Percentiles rank a stretch among this genome's conserved stretches.
These are phyloP conservation scores for Gryganskiella cystojenkinii DNA, from an alignment of 192 early-diverging fungal species.

Conservation along the genomic window DNA sequence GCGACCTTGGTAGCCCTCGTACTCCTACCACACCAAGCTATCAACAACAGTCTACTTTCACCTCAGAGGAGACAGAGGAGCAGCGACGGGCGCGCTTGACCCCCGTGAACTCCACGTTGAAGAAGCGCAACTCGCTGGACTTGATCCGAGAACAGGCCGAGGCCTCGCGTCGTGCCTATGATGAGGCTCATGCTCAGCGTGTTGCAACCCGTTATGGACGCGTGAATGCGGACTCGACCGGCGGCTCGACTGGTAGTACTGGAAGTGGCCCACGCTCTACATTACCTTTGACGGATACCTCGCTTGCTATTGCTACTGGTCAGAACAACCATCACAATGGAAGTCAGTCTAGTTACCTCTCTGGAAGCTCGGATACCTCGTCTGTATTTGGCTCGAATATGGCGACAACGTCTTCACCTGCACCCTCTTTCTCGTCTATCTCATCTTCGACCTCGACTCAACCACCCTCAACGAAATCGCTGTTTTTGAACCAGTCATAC, in stretches of 20 bases:
- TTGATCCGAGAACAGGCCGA: slow-evolving; percentile 47
- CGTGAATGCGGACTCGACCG: slow-evolving; percentile 31
- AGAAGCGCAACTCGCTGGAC: slow-evolving; percentile 44
- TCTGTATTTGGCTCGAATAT: slow-evolving; percentile 47
- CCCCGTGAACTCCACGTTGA: slow-evolving; percentile 45
- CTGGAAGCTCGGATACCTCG: slow-evolving; percentile 34
- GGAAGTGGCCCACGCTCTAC: slow-evolving; percentile 4
- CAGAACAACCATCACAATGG: slow-evolving; percentile 1
- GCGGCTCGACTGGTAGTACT: slow-evolving; percentile 35
- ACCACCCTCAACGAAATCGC: slow-evolving; percentile 25
- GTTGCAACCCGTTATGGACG: slow-evolving; percentile 32
- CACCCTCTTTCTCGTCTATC: slow-evolving; percentile 39
- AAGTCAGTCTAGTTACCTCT: slow-evolving; percentile 25
- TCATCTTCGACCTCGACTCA: slow-evolving; percentile 30
- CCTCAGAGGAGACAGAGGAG: slow-evolving; percentile 24
- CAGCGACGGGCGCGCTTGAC: slow-evolving; percentile 39
- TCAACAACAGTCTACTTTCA: neutral
- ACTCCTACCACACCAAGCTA: neutral
- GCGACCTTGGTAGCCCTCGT: slow-evolving; percentile 4
- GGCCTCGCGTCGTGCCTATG: slow-evolving; percentile 42
- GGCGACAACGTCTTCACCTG: slow-evolving; percentile 47
- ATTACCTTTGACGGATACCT: neutral
- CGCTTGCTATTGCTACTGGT: neutral
- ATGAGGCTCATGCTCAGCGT: slow-evolving; percentile 44
- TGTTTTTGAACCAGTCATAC: slow-evolving; percentile 44